A percentile compares a stretch with the other conserved stretches of the same genome.
Evolutionary conservation across 1,284 basidiomycete species (phyloP).

Genomic region (Austropuccinia psidii): DNA sequence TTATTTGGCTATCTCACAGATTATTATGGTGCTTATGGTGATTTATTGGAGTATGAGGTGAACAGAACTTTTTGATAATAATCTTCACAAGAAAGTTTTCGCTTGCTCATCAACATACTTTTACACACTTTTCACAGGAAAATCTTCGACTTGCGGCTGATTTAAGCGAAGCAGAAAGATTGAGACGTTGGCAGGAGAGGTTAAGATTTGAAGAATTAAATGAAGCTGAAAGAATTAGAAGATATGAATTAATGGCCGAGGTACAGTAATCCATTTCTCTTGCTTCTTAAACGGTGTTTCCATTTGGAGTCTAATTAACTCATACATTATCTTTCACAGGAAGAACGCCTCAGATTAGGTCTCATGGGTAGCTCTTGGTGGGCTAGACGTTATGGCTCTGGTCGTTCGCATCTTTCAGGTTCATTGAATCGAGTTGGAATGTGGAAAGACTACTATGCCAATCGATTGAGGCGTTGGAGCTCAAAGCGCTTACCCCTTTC

Average conservation of each 20-base stretch:
- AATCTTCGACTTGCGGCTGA: constrained; percentile 30
- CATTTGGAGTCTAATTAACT: not conserved
- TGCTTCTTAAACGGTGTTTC: not conserved
- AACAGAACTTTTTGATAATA: not conserved
- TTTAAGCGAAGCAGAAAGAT: constrained; percentile 28
- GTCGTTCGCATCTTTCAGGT: constrained; percentile 16
- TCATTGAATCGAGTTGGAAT: not conserved
- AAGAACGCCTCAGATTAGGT: constrained; percentile 35
- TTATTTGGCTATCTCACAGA: not conserved
- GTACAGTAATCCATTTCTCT: not conserved
- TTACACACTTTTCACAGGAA: not conserved
- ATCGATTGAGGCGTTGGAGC: constrained; percentile 30
- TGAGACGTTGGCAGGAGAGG: constrained; percentile 32
- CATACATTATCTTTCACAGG: not conserved
- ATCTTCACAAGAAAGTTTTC: not conserved
- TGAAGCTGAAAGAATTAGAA: constrained; percentile 28
- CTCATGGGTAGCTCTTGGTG: constrained; percentile 35
- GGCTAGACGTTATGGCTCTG: constrained; percentile 28
- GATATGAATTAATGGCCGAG: constrained; percentile 35
- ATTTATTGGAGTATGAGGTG: constrained; percentile 36
- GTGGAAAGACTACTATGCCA: constrained; percentile 31
- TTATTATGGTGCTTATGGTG: constrained; percentile 36
- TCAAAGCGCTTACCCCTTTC: constrained; percentile 30
- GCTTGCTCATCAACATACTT: not conserved
- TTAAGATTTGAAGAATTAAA: constrained; percentile 34